Conservation (phyloP, 495 filamentous ascomycete genomes). For the Podospora bellae-mahoneyi region DNA sequence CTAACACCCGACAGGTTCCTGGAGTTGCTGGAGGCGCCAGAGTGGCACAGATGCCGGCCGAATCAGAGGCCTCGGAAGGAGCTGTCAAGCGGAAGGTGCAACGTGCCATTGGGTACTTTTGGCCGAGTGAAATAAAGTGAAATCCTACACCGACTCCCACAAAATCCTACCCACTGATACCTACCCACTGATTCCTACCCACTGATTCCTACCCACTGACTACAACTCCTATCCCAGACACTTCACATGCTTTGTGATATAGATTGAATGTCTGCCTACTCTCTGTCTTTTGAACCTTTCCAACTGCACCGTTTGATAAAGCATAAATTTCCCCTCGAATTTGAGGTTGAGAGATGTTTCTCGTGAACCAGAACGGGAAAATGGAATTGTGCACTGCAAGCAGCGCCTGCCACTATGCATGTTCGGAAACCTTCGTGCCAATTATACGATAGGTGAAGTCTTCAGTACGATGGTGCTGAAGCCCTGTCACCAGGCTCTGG, state of each 20-base stretch:
- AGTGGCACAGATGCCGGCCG: neutral
- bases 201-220: neutral
- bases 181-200: neutral
- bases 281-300: too few species aligned
- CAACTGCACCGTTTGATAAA: too few species aligned
- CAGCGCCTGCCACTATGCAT: too few species aligned
- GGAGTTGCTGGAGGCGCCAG: neutral
- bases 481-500: too few species aligned
- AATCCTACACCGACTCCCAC: neutral
- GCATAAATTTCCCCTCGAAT: too few species aligned
- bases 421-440: too few species aligned
- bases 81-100: neutral
- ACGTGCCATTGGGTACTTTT: neutral
- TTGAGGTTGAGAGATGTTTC: too few species aligned
- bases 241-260: neutral
- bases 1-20: neutral
- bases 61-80: neutral
- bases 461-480: too few species aligned
- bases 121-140: neutral
- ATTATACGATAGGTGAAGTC: too few species aligned
- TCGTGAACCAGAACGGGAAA: too few species aligned
- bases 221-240: neutral
- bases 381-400: too few species aligned
- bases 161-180: neutral
- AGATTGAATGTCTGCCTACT: too few species aligned